Evolutionary conservation across 345 rosid genomes (phyloP).

Genomic region (Trapa bicornis): DNA sequence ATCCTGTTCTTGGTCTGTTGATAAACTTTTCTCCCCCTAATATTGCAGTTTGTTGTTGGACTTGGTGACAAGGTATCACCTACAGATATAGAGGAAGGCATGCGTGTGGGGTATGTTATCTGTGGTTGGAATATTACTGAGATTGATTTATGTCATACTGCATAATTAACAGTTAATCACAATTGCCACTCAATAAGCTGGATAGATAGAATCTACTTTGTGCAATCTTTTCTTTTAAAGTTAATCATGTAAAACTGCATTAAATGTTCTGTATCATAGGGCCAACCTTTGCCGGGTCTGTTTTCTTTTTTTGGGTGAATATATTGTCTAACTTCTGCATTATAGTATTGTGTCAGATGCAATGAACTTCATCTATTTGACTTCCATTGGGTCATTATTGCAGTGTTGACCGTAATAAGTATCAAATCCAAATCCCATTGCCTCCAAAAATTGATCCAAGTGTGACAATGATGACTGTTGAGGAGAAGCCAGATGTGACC

Average conservation of each 20-base stretch:
- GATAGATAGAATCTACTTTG: background rate
- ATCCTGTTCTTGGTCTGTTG: background rate
- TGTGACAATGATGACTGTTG: constrained; percentile 99
- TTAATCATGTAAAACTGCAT: background rate
- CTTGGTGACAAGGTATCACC: constrained; percentile 97
- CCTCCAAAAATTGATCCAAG: constrained; percentile 99
- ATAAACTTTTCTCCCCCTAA: background rate
- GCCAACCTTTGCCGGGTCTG: too few species aligned
- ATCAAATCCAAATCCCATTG: constrained; percentile 94
- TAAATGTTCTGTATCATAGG: too few species aligned
- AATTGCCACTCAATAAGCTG: background rate
- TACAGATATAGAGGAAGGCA: constrained; percentile 95
- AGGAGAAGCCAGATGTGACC: constrained; percentile 97
- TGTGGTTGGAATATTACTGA: background rate
- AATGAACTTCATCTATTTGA: background rate
- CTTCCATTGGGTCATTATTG: constrained; percentile 11
- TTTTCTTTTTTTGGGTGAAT: too few species aligned
- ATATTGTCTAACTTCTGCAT: background rate
- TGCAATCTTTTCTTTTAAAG: background rate
- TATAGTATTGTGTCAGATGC: background rate
- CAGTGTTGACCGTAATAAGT: constrained; percentile 92
- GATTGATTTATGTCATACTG: background rate
- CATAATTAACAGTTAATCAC: background rate
- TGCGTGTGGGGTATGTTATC: constrained; percentile 79
- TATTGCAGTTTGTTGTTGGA: constrained; percentile 82